A percentile compares a stretch with the other conserved stretches of the same genome.
phyloP scores from a whole-genome alignment of 2,329 filamentous ascomycete species.

The Colletotrichum spaethianum region DNA sequence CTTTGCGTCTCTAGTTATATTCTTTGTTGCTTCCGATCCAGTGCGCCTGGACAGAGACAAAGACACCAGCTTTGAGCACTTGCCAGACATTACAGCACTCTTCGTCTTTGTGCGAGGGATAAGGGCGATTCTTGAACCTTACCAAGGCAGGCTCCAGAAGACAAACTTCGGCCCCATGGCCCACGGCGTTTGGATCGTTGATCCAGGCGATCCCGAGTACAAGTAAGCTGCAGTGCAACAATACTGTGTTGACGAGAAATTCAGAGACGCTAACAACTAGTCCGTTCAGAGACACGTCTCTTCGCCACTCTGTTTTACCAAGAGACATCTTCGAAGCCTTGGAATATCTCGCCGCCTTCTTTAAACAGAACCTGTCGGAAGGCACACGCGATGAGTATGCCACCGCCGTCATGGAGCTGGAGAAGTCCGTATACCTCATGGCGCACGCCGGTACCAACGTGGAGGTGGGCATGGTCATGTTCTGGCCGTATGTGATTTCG shows the following conservation, averaged over 20 bases:
- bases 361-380: background rate
- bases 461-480: slow-evolving; percentile 44
- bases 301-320: slow-evolving; percentile 11
- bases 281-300: slow-evolving; percentile 1
- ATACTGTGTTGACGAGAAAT: no score
- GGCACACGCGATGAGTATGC: slow-evolving; percentile 43
- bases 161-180: slow-evolving; percentile 20
- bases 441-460: slow-evolving; percentile 44
- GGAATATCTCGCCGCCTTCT: slow-evolving; percentile 2
- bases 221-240: background rate
- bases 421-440: slow-evolving; percentile 42
- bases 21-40: slow-evolving; percentile 42
- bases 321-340: slow-evolving; percentile 31
- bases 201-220: slow-evolving; percentile 5
- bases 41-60: background rate
- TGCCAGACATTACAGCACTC: slow-evolving; percentile 11
- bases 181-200: slow-evolving; percentile 12
- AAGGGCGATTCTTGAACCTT: slow-evolving; percentile 11
- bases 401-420: slow-evolving; percentile 42
- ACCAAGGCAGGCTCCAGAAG: background rate
- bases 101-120: slow-evolving; percentile 35
- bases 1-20: slow-evolving; percentile 57
- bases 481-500: slow-evolving; percentile 47
- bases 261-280: background rate
- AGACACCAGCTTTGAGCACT: background rate